Percentiles rank a stretch among this genome's conserved stretches.
These are phyloP conservation scores for Tritrichomonas foetus DNA, from an alignment of 208 protist genomes.

Conservation along the genomic window DNA sequence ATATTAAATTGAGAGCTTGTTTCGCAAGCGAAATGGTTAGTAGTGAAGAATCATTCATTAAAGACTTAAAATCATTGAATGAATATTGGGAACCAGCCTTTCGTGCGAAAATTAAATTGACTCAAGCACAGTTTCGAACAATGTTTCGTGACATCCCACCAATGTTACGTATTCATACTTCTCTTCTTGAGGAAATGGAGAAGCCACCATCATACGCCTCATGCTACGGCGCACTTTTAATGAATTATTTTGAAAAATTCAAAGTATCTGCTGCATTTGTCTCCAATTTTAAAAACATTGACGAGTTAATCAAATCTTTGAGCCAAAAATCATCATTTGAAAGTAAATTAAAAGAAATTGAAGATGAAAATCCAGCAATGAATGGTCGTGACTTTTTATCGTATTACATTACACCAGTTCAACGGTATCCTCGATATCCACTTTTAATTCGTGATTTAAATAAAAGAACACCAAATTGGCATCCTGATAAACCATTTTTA, in stretches of 20 bases:
- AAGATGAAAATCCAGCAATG: background rate
- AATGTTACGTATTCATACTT: background rate
- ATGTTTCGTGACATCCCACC: background rate
- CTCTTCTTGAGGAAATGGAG: background rate
- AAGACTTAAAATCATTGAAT: background rate
- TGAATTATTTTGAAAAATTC: background rate
- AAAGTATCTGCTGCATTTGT: background rate
- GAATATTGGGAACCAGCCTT: background rate
- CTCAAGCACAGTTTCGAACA: background rate
- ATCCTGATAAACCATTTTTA: background rate
- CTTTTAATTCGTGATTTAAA: background rate
- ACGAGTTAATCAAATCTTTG: background rate
- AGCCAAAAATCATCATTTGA: background rate
- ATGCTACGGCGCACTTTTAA: background rate
- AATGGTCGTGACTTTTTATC: slow-evolving; percentile 25
- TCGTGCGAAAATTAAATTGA: background rate
- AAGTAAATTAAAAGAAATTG: background rate
- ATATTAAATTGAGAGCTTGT: no score
- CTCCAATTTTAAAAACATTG: background rate
- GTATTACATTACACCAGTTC: slow-evolving; percentile 37
- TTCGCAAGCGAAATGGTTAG: background rate
- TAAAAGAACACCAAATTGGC: background rate
- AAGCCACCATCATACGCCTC: background rate
- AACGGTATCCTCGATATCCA: slow-evolving; percentile 28
- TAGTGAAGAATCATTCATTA: background rate